Evolutionary conservation across 1,284 basidiomycete genomes (phyloP), one percentile per base, ranked within the genome.

Genomic region (Ceratobasidium sp.): DNA sequence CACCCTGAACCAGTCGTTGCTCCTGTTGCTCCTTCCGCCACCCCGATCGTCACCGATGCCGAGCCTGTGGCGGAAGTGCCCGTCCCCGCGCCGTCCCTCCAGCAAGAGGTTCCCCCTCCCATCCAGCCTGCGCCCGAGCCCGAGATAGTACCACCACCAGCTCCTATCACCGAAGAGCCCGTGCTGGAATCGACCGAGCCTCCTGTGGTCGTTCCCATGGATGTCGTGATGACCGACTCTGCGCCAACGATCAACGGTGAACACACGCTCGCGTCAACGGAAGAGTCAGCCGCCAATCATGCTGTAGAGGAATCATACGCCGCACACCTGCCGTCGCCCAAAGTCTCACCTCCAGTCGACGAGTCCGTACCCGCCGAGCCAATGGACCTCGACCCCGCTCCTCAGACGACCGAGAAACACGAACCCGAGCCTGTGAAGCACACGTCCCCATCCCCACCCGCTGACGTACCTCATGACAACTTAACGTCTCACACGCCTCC

Each of bases 371-470:
- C 6, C 11, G 6, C 36, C 11, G 69, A 72, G 9, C 45, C 56
- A 29, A 72, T 72, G 69, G 69, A 72, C 6, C 29, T 72, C 19
- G 69, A 72, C 47, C 57, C 41, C 33, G 54, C 41, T 56, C 36
- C 36, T 11, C 11, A 4, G 11, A 41, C 6, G 4, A 11, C 11
- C 36, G 36, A 41, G 11, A 4, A 41, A 41, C 36, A 41, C 11
- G 36, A 41, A 41, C 36, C 36, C 36, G 51, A 31, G 11, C 53
- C 65, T n/a, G 33, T 31, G 4, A 15, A 51, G 48, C 63, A 31
- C 48, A 48, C 50, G 41, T 60, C 56, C 17, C 47, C 56, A 4
- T 31, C 67, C 56, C 51, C 65, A 15, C 48, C 36, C 33, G 48
- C 33, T 29, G 50, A 65, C 41, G 63, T 47, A 65, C 29, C 63